Conservation (phyloP, 768 basidiomycete genomes). For the Nidularia sp. region DNA sequence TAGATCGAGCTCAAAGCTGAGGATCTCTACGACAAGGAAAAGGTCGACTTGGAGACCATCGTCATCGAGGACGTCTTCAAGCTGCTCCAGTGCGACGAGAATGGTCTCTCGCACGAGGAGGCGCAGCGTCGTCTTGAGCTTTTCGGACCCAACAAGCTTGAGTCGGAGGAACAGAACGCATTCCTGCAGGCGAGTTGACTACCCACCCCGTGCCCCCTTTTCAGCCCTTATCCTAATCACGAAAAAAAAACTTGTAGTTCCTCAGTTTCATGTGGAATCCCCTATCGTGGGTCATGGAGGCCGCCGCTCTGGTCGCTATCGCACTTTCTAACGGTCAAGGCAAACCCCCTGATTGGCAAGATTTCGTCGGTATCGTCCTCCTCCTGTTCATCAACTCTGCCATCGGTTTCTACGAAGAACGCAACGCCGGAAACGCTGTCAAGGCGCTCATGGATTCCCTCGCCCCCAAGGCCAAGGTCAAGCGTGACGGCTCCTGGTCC, state of each 20-base stretch:
- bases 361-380: constrained; percentile 94
- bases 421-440: constrained; percentile 96
- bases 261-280: constrained; percentile 99
- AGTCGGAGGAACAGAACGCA: constrained; percentile 85
- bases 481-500: constrained; percentile 77
- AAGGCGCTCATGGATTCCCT: constrained; percentile 99
- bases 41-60: constrained; percentile 97
- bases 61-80: constrained; percentile 95
- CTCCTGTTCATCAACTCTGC: constrained; percentile 91
- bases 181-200: constrained; percentile 77
- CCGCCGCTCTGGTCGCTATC: constrained; percentile 90
- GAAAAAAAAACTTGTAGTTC: no score
- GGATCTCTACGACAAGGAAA: constrained; percentile 96
- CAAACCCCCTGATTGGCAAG: constrained; percentile 92
- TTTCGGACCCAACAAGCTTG: constrained; percentile 95
- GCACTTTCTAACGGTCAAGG: constrained; percentile 90
- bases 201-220: no score
- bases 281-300: constrained; percentile 99
- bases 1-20: constrained; percentile 86
- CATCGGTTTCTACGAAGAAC: constrained; percentile 98
- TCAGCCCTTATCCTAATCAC: no score
- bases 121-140: constrained; percentile 82
- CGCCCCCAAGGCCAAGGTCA: constrained; percentile 94
- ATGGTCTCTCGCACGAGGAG: constrained; percentile 76
- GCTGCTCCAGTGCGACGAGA: constrained; percentile 83